These are phyloP conservation scores for Diplosphaera chodatii DNA, from an alignment of 139 green algal species.

Conservation along the genomic window DNA sequence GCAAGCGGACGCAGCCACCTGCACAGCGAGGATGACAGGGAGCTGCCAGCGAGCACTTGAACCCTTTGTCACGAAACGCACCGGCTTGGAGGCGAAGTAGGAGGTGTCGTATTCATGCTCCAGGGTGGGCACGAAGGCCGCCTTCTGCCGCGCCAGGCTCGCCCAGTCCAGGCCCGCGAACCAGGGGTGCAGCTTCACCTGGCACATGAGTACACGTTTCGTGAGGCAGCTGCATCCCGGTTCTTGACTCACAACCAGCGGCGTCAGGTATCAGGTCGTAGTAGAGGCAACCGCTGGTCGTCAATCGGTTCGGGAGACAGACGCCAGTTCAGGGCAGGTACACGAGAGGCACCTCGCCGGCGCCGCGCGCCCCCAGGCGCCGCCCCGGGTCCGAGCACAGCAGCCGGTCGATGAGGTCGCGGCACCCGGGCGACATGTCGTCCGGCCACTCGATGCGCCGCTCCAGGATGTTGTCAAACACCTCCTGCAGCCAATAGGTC, in stretches of 20 bases:
- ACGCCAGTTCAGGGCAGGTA: neutral
- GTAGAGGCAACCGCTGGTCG: too few relatives aligned
- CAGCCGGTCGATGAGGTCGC: conserved; percentile 78
- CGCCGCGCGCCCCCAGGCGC: conserved; percentile 59
- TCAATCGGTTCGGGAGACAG: neutral
- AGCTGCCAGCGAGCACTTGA: neutral
- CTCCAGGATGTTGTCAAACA: conserved; percentile 93
- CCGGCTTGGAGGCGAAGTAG: conserved; percentile 52
- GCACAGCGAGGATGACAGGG: neutral
- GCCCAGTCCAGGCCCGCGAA: conserved; percentile 76
- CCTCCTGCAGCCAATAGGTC: conserved; percentile 35
- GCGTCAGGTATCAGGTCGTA: too few relatives aligned
- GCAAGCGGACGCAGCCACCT: neutral
- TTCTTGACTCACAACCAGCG: too few relatives aligned
- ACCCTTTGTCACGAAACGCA: neutral
- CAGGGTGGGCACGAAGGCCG: conserved; percentile 64
- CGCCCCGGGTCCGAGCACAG: conserved; percentile 56
- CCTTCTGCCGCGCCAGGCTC: conserved; percentile 61
- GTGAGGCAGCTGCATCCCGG: too few relatives aligned
- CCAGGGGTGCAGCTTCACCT: conserved; percentile 84
- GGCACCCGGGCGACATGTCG: conserved; percentile 59
- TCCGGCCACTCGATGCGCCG: conserved; percentile 64
- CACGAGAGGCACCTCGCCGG: conserved; percentile 11
- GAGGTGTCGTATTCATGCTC: conserved; percentile 58
- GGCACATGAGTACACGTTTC: conserved; percentile 1